A percentile compares a stretch with the other conserved stretches of the same genome.
phyloP scores from a whole-genome alignment of 2,329 filamentous ascomycete species.

The Leptosphaerulina australis region DNA sequence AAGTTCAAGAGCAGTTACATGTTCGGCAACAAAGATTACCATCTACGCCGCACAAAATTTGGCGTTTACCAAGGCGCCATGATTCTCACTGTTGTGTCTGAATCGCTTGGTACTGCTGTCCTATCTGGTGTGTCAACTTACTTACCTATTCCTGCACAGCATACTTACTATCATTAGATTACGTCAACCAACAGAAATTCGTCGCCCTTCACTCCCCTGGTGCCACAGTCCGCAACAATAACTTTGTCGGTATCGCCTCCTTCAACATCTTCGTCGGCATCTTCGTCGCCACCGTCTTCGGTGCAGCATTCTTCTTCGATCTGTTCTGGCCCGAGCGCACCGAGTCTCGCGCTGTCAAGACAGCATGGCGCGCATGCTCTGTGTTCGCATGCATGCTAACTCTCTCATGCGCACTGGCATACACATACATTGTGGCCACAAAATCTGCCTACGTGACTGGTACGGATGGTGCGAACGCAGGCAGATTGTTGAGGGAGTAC shows the following conservation, averaged over 20 bases:
- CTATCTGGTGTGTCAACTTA: conserved; percentile 55
- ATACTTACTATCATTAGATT: conserved; percentile 49
- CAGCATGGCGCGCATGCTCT: conserved; percentile 62
- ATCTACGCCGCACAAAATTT: conserved; percentile 64
- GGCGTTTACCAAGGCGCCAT: conserved; percentile 65
- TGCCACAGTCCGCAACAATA: conserved; percentile 59
- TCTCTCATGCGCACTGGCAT: conserved; percentile 55
- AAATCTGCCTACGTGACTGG: conserved; percentile 56
- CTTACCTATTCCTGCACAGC: background rate
- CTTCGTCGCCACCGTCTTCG: conserved; percentile 63
- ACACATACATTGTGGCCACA: conserved; percentile 59
- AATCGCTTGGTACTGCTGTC: conserved; percentile 62
- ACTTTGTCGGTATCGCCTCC: conserved; percentile 61
- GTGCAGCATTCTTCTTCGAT: conserved; percentile 66
- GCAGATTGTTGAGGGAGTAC: conserved; percentile 45
- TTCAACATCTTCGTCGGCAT: conserved; percentile 66
- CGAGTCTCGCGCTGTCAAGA: conserved; percentile 56
- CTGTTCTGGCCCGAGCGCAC: conserved; percentile 64
- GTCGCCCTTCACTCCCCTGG: conserved; percentile 50
- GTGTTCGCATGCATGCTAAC: conserved; percentile 57
- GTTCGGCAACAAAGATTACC: conserved; percentile 60
- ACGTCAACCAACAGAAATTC: conserved; percentile 60
- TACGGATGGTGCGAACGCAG: conserved; percentile 39
- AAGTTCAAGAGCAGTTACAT: conserved; percentile 65
- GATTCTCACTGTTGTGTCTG: conserved; percentile 63